phyloP scores from a whole-genome alignment of 768 basidiomycete species.

The Calvatia gigantea region DNA sequence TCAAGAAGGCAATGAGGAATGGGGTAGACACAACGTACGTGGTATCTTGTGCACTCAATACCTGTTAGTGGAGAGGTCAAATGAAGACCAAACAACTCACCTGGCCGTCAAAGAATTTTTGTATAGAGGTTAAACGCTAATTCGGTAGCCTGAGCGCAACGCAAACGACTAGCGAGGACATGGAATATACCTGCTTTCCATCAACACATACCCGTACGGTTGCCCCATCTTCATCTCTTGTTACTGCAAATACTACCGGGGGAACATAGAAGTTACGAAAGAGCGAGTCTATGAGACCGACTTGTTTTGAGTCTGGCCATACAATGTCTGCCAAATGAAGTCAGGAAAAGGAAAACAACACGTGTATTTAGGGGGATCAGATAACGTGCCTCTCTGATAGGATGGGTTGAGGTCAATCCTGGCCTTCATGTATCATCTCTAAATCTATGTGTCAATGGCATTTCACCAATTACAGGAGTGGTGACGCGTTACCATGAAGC shows the following conservation, averaged over 20 bases:
- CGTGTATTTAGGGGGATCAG: too few species aligned
- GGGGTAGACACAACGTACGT: conserved; percentile 33
- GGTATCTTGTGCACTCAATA: conserved; percentile 40
- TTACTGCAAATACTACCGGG: conserved; percentile 71
- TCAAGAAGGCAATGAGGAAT: neutral
- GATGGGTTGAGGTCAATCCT: conserved; percentile 66
- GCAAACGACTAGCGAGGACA: neutral
- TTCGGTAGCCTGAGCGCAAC: neutral
- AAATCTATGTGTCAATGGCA: neutral
- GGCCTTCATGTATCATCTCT: conserved; percentile 68
- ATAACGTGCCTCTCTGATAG: conserved; percentile 15
- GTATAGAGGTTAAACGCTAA: conserved; percentile 73
- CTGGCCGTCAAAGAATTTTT: conserved; percentile 70
- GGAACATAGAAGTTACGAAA: conserved; percentile 79
- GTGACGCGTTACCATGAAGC: conserved; percentile 42
- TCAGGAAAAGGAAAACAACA: too few species aligned
- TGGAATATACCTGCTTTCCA: conserved; percentile 72
- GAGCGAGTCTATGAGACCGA: conserved; percentile 71
- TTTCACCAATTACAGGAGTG: neutral
- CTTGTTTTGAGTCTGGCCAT: conserved; percentile 70
- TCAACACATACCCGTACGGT: conserved; percentile 69
- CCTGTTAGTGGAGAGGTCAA: neutral
- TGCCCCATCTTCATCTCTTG: conserved; percentile 49
- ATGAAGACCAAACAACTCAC: conserved; percentile 39
- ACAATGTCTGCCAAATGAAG: conserved; percentile 54